Percentiles rank a stretch among this genome's conserved stretches.
phyloP scores from a whole-genome alignment of 257 asterid genomes.

The Petunia secreta region DNA sequence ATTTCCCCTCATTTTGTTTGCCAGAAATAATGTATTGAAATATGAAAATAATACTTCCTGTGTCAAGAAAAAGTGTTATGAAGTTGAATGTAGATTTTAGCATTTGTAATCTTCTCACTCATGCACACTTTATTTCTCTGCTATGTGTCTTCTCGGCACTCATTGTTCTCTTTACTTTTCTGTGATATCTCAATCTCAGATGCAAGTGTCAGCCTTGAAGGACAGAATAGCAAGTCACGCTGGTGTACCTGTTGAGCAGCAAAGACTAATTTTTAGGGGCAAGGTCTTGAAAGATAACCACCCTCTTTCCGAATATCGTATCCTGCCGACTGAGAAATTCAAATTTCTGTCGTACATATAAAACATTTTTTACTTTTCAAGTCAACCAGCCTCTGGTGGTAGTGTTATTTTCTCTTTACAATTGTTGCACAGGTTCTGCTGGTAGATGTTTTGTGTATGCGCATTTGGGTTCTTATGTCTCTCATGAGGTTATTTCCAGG shows the following conservation, averaged over 20 bases:
- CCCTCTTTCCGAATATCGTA: slow-evolving; percentile 76
- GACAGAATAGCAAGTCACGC: slow-evolving; percentile 70
- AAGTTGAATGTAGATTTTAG: slow-evolving; percentile 8
- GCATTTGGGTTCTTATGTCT: neutral
- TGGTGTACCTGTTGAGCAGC: slow-evolving; percentile 85
- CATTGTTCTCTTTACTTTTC: neutral
- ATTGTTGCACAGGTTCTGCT: neutral
- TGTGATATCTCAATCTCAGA: slow-evolving; percentile 42
- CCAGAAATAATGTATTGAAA: slow-evolving; percentile 23
- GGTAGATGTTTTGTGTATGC: slow-evolving; percentile 6
- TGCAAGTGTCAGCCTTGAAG: slow-evolving; percentile 69
- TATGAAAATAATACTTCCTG: neutral
- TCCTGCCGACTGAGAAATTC: slow-evolving; percentile 42
- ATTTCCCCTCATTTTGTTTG: neutral
- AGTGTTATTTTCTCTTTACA: neutral
- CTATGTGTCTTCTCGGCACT: neutral
- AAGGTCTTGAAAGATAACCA: slow-evolving; percentile 80
- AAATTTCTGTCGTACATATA: neutral
- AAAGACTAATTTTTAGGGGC: slow-evolving; percentile 86
- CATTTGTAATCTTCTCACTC: slow-evolving; percentile 3
- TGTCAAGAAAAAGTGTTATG: neutral
- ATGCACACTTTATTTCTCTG: neutral
- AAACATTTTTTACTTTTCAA: neutral
- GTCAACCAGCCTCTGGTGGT: neutral
- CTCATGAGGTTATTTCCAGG: slow-evolving; percentile 3